phyloP scores from a whole-genome alignment of 352 stramenopile genomes.

The Lagenidium giganteum region DNA sequence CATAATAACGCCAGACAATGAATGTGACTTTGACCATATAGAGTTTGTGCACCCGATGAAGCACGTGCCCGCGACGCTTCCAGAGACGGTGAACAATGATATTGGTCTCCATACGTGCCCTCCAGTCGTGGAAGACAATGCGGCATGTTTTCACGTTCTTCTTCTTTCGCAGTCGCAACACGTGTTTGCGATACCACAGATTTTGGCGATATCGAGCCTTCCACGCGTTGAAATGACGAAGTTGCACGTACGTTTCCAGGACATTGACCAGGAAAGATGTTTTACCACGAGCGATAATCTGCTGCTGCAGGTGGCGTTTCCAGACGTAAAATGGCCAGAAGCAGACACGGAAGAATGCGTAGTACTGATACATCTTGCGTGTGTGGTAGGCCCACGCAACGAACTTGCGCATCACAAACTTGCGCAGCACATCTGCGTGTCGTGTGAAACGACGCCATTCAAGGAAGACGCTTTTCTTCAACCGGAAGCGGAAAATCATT shows the following conservation, averaged over 20 bases:
- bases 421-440: slow-evolving; percentile 25
- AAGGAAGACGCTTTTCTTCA: slow-evolving; percentile 46
- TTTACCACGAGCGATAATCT: slow-evolving; percentile 61
- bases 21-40: slow-evolving; percentile 58
- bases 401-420: slow-evolving; percentile 51
- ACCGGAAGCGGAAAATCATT: slow-evolving; percentile 50
- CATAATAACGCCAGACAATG: slow-evolving; percentile 50
- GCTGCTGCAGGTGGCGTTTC: slow-evolving; percentile 67
- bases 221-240: slow-evolving; percentile 49
- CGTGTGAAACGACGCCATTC: slow-evolving; percentile 46
- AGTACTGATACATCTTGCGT: slow-evolving; percentile 36
- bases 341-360: slow-evolving; percentile 48
- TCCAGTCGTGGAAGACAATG: slow-evolving; percentile 35
- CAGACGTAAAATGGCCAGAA: slow-evolving; percentile 84
- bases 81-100: slow-evolving; percentile 33
- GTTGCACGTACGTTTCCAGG: slow-evolving; percentile 47
- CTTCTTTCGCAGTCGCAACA: slow-evolving; percentile 20
- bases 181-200: slow-evolving; percentile 26
- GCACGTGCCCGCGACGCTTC: too few relatives aligned
- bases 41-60: slow-evolving; percentile 45
- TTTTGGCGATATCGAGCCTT: slow-evolving; percentile 23
- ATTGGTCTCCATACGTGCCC: slow-evolving; percentile 5
- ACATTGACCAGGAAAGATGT: slow-evolving; percentile 45
- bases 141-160: slow-evolving; percentile 9
- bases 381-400: slow-evolving; percentile 57